Percentiles rank a stretch among this genome's conserved stretches.
Conservation (phyloP, 2,329 filamentous ascomycete species). For the Colletotrichum sansevieriae region DNA sequence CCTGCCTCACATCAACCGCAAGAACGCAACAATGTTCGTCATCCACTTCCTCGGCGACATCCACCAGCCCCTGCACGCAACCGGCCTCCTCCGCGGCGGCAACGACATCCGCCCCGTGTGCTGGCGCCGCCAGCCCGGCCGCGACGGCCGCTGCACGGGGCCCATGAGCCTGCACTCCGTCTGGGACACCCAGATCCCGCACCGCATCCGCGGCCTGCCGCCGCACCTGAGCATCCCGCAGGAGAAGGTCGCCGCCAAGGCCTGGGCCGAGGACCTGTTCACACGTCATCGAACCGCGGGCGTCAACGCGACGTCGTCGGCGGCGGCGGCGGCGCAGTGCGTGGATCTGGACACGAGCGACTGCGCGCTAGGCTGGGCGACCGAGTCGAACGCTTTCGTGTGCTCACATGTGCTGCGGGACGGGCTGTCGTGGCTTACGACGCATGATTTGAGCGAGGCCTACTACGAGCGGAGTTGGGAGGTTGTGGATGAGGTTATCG, state of each 20-base stretch:
- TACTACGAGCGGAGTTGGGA: conserved; percentile 39
- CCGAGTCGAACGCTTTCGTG: conserved; percentile 36
- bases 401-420: conserved; percentile 36
- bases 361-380: conserved; percentile 31
- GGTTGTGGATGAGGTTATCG: conserved; percentile 39
- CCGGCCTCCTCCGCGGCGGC: conserved; percentile 41
- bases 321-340: conserved; percentile 18
- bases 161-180: conserved; percentile 41
- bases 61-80: conserved; percentile 42
- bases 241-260: conserved; percentile 35
- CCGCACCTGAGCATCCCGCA: conserved; percentile 27
- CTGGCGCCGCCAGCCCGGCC: conserved; percentile 34
- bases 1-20: conserved; percentile 47
- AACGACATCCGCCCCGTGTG: conserved; percentile 42
- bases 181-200: conserved; percentile 41
- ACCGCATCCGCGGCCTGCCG: conserved; percentile 37
- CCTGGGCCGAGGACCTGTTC: conserved; percentile 34
- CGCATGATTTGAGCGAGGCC: conserved; percentile 35
- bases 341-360: conserved; percentile 23
- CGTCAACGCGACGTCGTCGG: conserved; percentile 1
- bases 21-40: conserved; percentile 42
- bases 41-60: conserved; percentile 43
- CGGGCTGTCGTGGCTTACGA: conserved; percentile 27
- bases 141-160: conserved; percentile 31
- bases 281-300: conserved; percentile 20